Evolutionary conservation across 208 protist genomes (phyloP).

Genomic region (Wallacemonas collosoma): DNA sequence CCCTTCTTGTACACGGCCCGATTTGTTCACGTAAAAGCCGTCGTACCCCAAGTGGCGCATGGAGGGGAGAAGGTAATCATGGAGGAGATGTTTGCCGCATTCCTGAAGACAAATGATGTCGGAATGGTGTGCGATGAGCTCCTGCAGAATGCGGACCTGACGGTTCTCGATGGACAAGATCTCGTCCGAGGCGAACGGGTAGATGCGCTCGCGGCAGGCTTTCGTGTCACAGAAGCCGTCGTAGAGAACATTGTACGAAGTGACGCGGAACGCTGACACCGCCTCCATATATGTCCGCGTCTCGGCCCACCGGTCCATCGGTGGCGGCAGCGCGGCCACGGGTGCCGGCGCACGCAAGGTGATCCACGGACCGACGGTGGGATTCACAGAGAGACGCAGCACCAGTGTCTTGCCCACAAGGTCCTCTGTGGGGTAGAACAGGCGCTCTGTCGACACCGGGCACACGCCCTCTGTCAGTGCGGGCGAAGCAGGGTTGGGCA

Average conservation of each 20-base stretch:
- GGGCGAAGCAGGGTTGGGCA: no score
- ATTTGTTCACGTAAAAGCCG: slow-evolving; percentile 81
- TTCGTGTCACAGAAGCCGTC: slow-evolving; percentile 83
- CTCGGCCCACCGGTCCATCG: slow-evolving; percentile 61
- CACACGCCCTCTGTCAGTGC: not conserved
- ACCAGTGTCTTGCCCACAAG: slow-evolving; percentile 53
- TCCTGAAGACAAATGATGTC: slow-evolving; percentile 91
- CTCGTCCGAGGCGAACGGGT: slow-evolving; percentile 84
- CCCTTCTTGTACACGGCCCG: slow-evolving; percentile 71
- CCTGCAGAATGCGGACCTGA: slow-evolving; percentile 74
- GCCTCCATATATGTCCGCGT: slow-evolving; percentile 31
- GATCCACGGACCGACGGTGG: slow-evolving; percentile 57
- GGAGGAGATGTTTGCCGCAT: slow-evolving; percentile 82
- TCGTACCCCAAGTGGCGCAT: slow-evolving; percentile 67
- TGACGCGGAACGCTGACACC: slow-evolving; percentile 69
- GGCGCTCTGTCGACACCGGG: slow-evolving; percentile 43
- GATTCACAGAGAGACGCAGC: slow-evolving; percentile 56
- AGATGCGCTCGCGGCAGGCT: slow-evolving; percentile 67
- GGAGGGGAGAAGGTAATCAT: slow-evolving; percentile 63
- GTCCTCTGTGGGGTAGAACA: slow-evolving; percentile 58
- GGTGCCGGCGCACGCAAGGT: slow-evolving; percentile 34
- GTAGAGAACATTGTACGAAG: slow-evolving; percentile 93
- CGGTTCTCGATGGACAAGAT: slow-evolving; percentile 72
- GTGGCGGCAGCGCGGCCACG: slow-evolving; percentile 44
- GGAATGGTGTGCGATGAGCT: slow-evolving; percentile 78